A percentile compares a stretch with the other conserved stretches of the same genome.
These are phyloP conservation scores for Hygrophila difformis DNA, from an alignment of 257 asterid species.

Conservation along the genomic window DNA sequence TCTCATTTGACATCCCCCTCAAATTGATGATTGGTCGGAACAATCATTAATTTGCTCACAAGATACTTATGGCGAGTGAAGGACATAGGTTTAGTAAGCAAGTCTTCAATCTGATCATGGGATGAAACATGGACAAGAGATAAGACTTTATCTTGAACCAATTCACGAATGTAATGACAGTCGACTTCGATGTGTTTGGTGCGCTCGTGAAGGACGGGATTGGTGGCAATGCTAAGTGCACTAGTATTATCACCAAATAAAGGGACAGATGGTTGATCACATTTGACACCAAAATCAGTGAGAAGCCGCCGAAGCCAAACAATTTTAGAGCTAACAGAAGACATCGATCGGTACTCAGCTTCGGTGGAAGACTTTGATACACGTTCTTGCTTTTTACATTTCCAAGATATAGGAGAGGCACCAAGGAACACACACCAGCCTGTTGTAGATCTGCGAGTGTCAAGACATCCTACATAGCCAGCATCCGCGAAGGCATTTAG, in stretches of 20 bases:
- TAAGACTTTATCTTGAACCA: neutral
- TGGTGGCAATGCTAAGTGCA: slow-evolving; percentile 5
- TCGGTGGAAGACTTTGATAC: slow-evolving; percentile 9
- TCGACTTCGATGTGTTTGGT: neutral
- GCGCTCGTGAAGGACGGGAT: neutral
- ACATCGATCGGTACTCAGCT: neutral
- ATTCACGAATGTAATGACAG: slow-evolving; percentile 7
- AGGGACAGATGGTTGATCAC: neutral
- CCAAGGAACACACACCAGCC: slow-evolving; percentile 10
- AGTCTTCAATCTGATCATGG: neutral
- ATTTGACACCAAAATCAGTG: neutral
- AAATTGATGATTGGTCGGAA: slow-evolving; percentile 8
- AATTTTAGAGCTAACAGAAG: slow-evolving; percentile 1
- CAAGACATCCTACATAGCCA: neutral
- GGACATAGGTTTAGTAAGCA: neutral
- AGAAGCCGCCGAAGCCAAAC: neutral
- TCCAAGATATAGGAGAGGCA: neutral
- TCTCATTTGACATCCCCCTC: slow-evolving; percentile 4
- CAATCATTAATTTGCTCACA: slow-evolving; percentile 5
- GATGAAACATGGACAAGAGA: slow-evolving; percentile 1
- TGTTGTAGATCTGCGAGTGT: neutral
- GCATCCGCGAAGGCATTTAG: neutral
- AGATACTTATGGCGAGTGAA: slow-evolving; percentile 2
- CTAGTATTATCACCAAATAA: slow-evolving; percentile 4
- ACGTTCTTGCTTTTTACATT: neutral